phyloP scores from a whole-genome alignment of 164 flowering plant species.

The Kalanchoe fedtschenkoi region DNA sequence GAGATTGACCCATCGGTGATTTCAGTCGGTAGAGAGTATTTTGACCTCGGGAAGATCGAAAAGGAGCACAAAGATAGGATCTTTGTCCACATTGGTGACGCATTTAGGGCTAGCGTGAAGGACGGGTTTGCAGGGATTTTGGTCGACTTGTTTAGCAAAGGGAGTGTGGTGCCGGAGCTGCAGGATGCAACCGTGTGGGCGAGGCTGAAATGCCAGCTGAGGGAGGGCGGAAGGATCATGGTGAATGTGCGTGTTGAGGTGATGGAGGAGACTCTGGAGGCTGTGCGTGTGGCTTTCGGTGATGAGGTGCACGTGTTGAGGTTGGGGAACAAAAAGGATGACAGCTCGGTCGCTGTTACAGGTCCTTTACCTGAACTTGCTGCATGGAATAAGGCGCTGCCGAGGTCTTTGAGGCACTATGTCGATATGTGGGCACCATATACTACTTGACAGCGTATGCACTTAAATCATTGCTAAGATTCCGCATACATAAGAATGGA shows the following conservation, averaged over 20 bases:
- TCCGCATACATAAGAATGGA: no score
- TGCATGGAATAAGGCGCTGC: constrained; percentile 49
- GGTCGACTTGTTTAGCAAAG: constrained; percentile 49
- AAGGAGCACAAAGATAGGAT: constrained; percentile 38
- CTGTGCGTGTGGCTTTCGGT: constrained; percentile 49
- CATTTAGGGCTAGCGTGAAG: constrained; percentile 34
- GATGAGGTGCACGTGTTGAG: constrained; percentile 39
- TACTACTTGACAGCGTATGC: constrained; percentile 4
- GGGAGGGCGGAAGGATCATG: constrained; percentile 81
- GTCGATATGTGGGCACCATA: constrained; percentile 62
- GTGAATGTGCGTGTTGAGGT: constrained; percentile 85
- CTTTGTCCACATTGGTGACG: constrained; percentile 53
- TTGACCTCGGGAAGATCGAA: constrained; percentile 48
- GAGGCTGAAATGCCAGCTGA: constrained; percentile 43
- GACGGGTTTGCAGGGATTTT: constrained; percentile 55
- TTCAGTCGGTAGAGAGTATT: constrained; percentile 65
- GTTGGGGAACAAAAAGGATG: constrained; percentile 50
- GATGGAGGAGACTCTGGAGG: constrained; percentile 69
- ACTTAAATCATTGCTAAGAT: no score
- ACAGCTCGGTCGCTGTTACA: constrained; percentile 64
- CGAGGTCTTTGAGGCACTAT: constrained; percentile 33
- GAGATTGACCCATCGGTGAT: constrained; percentile 82
- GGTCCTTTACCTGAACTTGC: constrained; percentile 48
- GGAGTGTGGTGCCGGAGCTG: constrained; percentile 52
- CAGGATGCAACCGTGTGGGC: constrained; percentile 45